phyloP scores from a whole-genome alignment of 164 flowering plant genomes.

The Vitis labrusca region DNA sequence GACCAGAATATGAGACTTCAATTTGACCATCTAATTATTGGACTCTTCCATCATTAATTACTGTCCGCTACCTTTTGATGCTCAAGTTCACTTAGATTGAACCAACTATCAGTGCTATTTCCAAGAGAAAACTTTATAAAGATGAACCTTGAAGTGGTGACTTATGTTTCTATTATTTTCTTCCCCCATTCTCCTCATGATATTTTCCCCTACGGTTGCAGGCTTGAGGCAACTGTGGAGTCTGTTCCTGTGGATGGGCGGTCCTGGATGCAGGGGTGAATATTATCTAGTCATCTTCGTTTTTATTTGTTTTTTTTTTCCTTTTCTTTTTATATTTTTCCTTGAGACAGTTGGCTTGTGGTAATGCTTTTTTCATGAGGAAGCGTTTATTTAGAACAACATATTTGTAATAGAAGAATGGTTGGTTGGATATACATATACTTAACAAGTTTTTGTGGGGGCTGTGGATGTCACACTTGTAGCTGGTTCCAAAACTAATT shows the following conservation, averaged over 20 bases:
- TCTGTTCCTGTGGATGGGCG: slow-evolving; percentile 14
- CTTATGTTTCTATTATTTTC: not conserved
- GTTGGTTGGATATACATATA: slow-evolving; percentile 14
- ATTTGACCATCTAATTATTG: not conserved
- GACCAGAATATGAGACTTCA: not conserved
- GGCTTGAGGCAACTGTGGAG: slow-evolving; percentile 31
- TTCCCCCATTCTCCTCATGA: not conserved
- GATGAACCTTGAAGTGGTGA: not conserved
- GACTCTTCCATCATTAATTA: not conserved
- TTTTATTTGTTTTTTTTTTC: not conserved
- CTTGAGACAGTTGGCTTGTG: slow-evolving; percentile 11
- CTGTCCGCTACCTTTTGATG: no score
- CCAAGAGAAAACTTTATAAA: no score
- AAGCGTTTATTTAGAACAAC: slow-evolving; percentile 5
- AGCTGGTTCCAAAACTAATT: slow-evolving; percentile 4
- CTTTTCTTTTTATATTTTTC: not conserved
- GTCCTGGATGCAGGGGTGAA: slow-evolving; percentile 56
- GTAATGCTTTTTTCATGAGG: not conserved
- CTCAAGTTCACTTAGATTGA: no score
- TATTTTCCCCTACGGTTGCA: slow-evolving; percentile 13
- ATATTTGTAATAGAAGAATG: slow-evolving; percentile 19
- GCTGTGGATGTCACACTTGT: slow-evolving; percentile 7
- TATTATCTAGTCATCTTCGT: slow-evolving; percentile 35
- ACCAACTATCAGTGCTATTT: no score
- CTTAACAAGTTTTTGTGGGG: not conserved